Conservation (phyloP, 1,284 basidiomycete genomes). For the Paramarasmius palmivorus region DNA sequence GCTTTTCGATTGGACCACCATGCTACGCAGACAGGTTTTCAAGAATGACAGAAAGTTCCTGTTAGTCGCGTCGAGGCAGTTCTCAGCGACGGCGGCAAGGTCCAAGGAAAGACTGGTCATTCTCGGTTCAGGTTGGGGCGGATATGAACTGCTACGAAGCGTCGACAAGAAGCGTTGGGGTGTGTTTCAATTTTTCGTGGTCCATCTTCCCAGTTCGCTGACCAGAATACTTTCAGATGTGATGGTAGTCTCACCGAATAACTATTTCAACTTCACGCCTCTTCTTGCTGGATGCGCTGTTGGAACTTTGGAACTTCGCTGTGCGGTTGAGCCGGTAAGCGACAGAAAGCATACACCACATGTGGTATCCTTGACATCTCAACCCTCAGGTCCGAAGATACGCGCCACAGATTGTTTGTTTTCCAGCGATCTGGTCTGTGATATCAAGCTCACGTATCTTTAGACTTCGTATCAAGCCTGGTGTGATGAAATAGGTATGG, state of each 20-base stretch:
- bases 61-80: neutral
- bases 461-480: slow-evolving; percentile 70
- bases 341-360: neutral
- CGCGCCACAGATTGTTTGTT: slow-evolving; percentile 54
- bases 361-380: slow-evolving; percentile 12
- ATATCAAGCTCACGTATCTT: neutral
- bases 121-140: slow-evolving; percentile 85
- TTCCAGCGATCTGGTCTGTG: neutral
- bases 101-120: slow-evolving; percentile 72
- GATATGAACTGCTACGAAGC: slow-evolving; percentile 68
- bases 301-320: slow-evolving; percentile 81
- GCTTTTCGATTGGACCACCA: neutral
- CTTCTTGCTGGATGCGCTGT: slow-evolving; percentile 77
- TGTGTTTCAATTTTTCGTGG: no score
- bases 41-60: neutral
- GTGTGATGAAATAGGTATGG: slow-evolving; percentile 65
- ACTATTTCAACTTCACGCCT: slow-evolving; percentile 86
- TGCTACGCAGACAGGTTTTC: neutral
- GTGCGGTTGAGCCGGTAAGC: slow-evolving; percentile 78
- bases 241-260: slow-evolving; percentile 71
- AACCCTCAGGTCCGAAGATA: slow-evolving; percentile 50
- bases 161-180: slow-evolving; percentile 71
- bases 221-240: no score
- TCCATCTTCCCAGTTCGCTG: no score
- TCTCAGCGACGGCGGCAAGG: neutral